These are phyloP conservation scores for Coniella vitis DNA, from an alignment of 2,329 filamentous ascomycete species.

Conservation along the genomic window DNA sequence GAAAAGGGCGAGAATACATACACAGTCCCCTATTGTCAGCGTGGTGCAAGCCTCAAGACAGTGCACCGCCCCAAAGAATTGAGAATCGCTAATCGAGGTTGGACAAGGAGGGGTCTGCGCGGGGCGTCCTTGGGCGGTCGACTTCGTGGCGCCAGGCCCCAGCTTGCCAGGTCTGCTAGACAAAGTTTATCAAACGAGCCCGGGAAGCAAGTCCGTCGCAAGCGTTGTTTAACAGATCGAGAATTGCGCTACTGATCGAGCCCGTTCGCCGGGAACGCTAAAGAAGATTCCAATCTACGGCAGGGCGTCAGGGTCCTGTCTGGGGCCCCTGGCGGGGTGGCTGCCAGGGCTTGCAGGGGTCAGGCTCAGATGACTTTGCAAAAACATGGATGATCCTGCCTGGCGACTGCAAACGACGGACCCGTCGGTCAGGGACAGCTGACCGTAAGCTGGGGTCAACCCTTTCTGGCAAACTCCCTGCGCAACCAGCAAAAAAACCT, in stretches of 20 bases:
- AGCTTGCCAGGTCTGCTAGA: not conserved
- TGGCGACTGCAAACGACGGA: not conserved
- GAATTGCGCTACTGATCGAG: constrained; percentile 4
- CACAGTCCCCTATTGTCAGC: no score
- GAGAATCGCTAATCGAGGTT: no score
- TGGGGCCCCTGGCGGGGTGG: not conserved
- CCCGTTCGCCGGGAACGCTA: constrained; percentile 2
- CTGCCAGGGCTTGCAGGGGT: not conserved
- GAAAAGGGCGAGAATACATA: no score
- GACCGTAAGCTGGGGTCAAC: not conserved
- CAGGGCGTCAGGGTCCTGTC: constrained; percentile 1
- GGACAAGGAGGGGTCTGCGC: no score
- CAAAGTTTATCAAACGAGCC: constrained; percentile 3
- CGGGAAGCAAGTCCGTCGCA: not conserved
- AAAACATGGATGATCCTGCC: not conserved
- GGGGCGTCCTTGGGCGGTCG: no score
- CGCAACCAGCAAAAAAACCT: not conserved
- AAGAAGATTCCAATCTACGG: not conserved
- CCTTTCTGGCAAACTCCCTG: not conserved
- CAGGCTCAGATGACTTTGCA: no score
- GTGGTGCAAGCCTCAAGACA: no score
- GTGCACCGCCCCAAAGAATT: no score
- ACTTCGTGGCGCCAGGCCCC: not conserved
- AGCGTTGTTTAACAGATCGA: constrained; percentile 6
- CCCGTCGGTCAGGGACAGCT: constrained; percentile 1